Evolutionary conservation across 345 rosid species (phyloP), one percentile per base, ranked within the genome.

Genomic region (Hibiscus syriacus): DNA sequence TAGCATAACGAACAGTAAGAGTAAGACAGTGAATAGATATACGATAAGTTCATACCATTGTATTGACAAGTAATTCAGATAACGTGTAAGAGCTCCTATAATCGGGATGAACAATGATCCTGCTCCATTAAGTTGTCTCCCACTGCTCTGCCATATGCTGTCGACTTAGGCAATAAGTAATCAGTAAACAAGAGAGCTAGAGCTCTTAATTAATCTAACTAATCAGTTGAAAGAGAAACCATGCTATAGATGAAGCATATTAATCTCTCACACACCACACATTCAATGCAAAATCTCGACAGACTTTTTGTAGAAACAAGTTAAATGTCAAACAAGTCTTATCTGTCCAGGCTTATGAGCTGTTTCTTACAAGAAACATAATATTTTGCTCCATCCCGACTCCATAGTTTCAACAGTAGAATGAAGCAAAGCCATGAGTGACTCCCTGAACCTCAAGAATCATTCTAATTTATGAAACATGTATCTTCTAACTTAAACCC

Each of bases 81-180:
- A 79, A 63, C 45, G 79, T 9, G 61, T 49, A 56, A 85, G 52
- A 70, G 80, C 76, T 68, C 72, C 79, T 78, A 76, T 84, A 16
- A 85, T 70, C 13, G 72, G 76, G 39, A 55, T 19, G 43, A 78
- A 38, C 22, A 72, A 64, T 16, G 84, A 84, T 55, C 70, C 69
- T 66, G 70, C 81, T 64, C 70, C 16, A 0, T 53, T 53, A 53
- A 53, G 29, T 22, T 23, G 57, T 23, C 7, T 23, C 29, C 27
- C 25, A 53, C 27, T 22, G 14, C 29, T 53, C 7, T 77, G 80
- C 82, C 86, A 86, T 79, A 78, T 73, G 79, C 90, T 85, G 78
- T 73, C 53, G 68, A 76, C 63, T 30, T 52, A 66, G 27, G 71
- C 16, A 68, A 45, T 23, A 46, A 34, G 39, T 9, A 22, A 64